A percentile compares a stretch with the other conserved stretches of the same genome.
Evolutionary conservation across 345 rosid species (phyloP).

Genomic region (Pugionium cornutum): DNA sequence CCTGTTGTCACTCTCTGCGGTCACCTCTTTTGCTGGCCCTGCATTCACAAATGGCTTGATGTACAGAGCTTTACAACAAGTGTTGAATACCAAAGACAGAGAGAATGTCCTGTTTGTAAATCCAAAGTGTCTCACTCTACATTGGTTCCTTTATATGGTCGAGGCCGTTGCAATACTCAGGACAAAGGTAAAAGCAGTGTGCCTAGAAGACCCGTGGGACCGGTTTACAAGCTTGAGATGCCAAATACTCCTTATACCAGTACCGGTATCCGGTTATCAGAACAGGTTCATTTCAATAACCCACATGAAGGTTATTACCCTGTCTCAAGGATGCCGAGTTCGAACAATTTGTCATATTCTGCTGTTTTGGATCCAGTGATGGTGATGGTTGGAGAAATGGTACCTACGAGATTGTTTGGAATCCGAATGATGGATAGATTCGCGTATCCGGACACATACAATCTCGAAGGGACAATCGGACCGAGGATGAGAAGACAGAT

Average conservation of each 20-base stretch:
- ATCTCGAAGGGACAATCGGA: conserved; percentile 48
- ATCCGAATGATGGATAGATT: conserved; percentile 49
- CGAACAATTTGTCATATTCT: conserved; percentile 43
- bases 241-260: conserved; percentile 31
- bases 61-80: conserved; percentile 41
- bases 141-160: conserved; percentile 79
- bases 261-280: conserved; percentile 32
- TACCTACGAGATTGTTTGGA: conserved; percentile 62
- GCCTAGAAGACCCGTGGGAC: conserved; percentile 56
- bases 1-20: conserved; percentile 93
- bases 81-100: conserved; percentile 44
- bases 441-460: conserved; percentile 54
- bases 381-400: conserved; percentile 73
- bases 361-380: conserved; percentile 48
- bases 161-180: conserved; percentile 46
- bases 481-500: conserved; percentile 75
- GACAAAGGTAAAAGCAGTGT: conserved; percentile 37
- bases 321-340: conserved; percentile 42
- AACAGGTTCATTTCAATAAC: conserved; percentile 39
- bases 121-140: conserved; percentile 66
- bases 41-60: conserved; percentile 89
- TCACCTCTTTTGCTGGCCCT: conserved; percentile 96
- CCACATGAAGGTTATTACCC: conserved; percentile 42
- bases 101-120: conserved; percentile 92
- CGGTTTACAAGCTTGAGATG: conserved; percentile 38